Evolutionary conservation across 129 eudicot genomes (phyloP).

Genomic region (Logfia minima): DNA sequence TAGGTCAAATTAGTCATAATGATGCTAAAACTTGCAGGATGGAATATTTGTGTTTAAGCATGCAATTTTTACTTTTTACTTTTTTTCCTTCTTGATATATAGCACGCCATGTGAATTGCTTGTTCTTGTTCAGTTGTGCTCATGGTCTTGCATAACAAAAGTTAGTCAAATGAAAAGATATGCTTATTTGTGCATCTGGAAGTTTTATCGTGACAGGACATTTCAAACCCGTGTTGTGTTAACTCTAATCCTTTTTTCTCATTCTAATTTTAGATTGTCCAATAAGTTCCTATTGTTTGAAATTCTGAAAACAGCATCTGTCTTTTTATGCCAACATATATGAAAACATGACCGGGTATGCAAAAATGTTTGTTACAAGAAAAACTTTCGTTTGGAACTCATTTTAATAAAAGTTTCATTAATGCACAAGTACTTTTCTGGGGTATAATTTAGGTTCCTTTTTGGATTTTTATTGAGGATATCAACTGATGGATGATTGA

Average conservation of each 20-base stretch:
- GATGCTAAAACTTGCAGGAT: conserved; percentile 9
- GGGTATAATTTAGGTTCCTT: too few species aligned
- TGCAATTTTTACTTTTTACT: conserved; percentile 11
- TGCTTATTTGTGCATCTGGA: conserved; percentile 15
- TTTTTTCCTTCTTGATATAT: conserved; percentile 15
- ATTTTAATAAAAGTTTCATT: too few species aligned
- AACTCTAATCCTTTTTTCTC: background rate
- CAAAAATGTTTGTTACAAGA: background rate
- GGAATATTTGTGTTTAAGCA: conserved; percentile 26
- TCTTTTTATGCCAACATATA: background rate
- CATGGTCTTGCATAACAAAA: conserved; percentile 6
- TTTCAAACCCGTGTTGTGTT: background rate
- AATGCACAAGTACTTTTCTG: too few species aligned
- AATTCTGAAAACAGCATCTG: background rate
- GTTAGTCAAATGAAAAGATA: conserved; percentile 18
- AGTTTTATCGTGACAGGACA: background rate
- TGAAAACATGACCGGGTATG: background rate
- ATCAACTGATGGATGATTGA: background rate
- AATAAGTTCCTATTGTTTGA: background rate
- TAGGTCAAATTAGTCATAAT: conserved; percentile 31
- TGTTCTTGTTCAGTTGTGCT: conserved; percentile 9
- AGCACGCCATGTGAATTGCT: conserved; percentile 17
- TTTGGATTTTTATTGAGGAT: background rate
- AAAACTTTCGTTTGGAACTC: too few species aligned
- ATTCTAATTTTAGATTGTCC: too few species aligned